Base-by-base conservation (phyloP, 345 rosid genomes). In the Microthlaspi erraticum region DNA sequence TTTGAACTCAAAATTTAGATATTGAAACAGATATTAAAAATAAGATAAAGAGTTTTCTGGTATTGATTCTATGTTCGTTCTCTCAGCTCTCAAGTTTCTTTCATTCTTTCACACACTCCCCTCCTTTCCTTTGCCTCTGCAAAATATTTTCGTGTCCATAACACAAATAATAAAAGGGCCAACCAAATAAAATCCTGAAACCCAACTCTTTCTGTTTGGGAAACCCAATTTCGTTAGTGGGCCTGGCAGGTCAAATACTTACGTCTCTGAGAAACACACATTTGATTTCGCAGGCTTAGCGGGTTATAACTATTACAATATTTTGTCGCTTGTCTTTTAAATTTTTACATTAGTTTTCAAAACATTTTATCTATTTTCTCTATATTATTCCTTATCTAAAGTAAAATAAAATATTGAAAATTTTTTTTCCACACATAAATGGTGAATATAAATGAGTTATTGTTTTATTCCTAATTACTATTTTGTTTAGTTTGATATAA, bases 131-230 rank as follows among this genome's bases (percentile, higher is more conserved):
- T 7, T 26, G 34, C 29, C 16, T 43, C 23, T 26, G 8, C 17
- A 4, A 32, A 16, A 23, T 10, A 5, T 11, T 63, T 48, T 46
- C 43, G 44, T 48, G 57, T 46, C 43, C 69, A 49, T 49, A 48
- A 19, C 44, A 49, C 45, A 19, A 48, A 48, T 64, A 3, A 11
- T 45, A 0, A 8, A 36, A 48, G 5, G 29, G 10, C 61, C 9
- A 56, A 34, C 60, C 42, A 14, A 10, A 55, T 34, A 34, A 33
- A 33, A 33, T 34, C 38, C 12, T 55, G 20, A 23, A 50, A 50
- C 33, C 56, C 56, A 51, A 6, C 16, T 12, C 13, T 50, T 50
- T 20, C 10, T 17, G 17, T 31, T 23, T 31, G 17, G 10, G 26
- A 23, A 64, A 9, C 45, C 65, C 50, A 37, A 38, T 37, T 23